phyloP scores from a whole-genome alignment of 371 early-diverging fungal species.

The Saksenaea vasiformis region DNA sequence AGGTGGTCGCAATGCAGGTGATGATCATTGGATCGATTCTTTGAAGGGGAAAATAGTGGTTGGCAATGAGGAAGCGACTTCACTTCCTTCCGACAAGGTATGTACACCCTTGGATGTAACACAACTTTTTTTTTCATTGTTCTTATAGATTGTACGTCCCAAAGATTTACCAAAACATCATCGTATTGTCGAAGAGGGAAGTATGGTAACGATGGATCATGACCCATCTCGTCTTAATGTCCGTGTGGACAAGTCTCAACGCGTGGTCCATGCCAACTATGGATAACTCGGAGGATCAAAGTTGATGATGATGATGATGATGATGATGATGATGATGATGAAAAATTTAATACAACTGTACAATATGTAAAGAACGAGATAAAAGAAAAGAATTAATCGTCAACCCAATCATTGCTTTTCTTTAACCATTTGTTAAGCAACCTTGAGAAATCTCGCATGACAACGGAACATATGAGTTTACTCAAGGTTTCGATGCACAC shows the following conservation, averaged over 20 bases:
- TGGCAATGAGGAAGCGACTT: conserved; percentile 24
- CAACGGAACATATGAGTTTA: conserved; percentile 33
- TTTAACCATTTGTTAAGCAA: conserved; percentile 45
- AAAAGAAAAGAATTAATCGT: conserved; percentile 16
- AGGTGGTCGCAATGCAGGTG: conserved; percentile 6
- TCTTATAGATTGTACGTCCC: conserved; percentile 24
- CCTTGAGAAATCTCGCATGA: conserved; percentile 37
- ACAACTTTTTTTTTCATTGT: neutral
- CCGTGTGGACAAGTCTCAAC: conserved; percentile 27
- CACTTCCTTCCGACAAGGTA: conserved; percentile 34
- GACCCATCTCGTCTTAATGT: conserved; percentile 43
- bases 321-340: neutral
- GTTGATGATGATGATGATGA: neutral
- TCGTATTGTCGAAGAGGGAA: conserved; percentile 30
- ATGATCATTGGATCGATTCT: conserved; percentile 35
- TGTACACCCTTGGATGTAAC: neutral
- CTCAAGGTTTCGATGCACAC: conserved; percentile 24
- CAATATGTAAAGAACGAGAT: neutral
- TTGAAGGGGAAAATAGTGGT: conserved; percentile 40
- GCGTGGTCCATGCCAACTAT: conserved; percentile 27
- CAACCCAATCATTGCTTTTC: conserved; percentile 31
- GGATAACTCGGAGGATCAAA: conserved; percentile 24
- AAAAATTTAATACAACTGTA: conserved; percentile 4
- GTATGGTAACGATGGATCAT: conserved; percentile 39
- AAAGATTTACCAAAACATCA: conserved; percentile 35